phyloP scores from a whole-genome alignment of 2,329 filamentous ascomycete species.

The Tolypocladium ovalisporum region DNA sequence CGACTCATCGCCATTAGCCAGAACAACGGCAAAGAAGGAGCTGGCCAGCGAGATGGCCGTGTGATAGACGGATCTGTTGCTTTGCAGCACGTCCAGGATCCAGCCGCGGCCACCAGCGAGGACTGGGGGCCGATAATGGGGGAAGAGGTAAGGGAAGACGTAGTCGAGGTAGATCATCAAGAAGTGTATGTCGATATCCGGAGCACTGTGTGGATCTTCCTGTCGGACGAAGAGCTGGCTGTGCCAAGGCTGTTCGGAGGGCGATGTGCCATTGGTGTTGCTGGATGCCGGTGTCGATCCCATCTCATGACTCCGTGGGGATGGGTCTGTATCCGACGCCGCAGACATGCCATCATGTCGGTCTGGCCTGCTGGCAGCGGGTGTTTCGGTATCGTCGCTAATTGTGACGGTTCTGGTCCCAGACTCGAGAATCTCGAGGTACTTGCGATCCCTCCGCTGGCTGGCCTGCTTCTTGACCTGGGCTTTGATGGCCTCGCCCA shows the following conservation, averaged over 20 bases:
- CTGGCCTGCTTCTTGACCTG: constrained; percentile 44
- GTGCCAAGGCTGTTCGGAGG: constrained; percentile 21
- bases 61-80: constrained; percentile 47
- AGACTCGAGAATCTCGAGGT: constrained; percentile 29
- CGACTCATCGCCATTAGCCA: constrained; percentile 20
- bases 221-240: constrained; percentile 13
- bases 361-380: not conserved
- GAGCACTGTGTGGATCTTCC: constrained; percentile 9
- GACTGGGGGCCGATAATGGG: constrained; percentile 47
- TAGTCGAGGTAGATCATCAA: constrained; percentile 52
- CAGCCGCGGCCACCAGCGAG: constrained; percentile 48
- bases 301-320: constrained; percentile 10
- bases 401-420: constrained; percentile 18
- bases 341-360: constrained; percentile 7
- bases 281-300: constrained; percentile 17
- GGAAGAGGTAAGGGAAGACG: constrained; percentile 51
- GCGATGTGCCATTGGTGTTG: constrained; percentile 18
- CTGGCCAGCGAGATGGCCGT: constrained; percentile 43
- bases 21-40: constrained; percentile 42
- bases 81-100: constrained; percentile 45
- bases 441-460: constrained; percentile 38
- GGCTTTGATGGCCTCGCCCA: constrained; percentile 41
- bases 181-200: constrained; percentile 26
- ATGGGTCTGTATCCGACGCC: constrained; percentile 16
- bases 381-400: constrained; percentile 6